These are phyloP conservation scores for Wallacemonas sp. DNA, from an alignment of 208 protist genomes.

Conservation along the genomic window DNA sequence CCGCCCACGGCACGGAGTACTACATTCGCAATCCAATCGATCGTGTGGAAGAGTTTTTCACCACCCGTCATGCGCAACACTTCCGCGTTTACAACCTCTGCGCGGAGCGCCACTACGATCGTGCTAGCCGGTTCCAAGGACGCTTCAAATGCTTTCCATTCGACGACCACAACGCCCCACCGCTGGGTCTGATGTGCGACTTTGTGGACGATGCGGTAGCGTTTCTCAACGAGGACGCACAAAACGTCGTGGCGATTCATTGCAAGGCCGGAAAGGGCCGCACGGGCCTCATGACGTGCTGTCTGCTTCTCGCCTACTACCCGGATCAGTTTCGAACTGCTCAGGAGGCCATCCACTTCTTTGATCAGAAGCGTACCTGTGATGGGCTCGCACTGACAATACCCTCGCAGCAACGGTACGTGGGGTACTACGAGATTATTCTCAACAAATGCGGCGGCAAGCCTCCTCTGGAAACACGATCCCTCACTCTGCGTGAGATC, in stretches of 20 bases:
- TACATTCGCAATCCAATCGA: slow-evolving; percentile 94
- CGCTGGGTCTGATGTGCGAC: slow-evolving; percentile 74
- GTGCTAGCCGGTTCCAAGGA: slow-evolving; percentile 41
- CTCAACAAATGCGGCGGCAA: slow-evolving; percentile 20
- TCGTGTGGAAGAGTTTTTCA: slow-evolving; percentile 92
- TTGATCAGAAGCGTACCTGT: slow-evolving; percentile 50
- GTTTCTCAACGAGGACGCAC: slow-evolving; percentile 53
- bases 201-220: slow-evolving; percentile 58
- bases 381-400: slow-evolving; percentile 87
- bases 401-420: slow-evolving; percentile 67
- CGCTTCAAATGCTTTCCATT: slow-evolving; percentile 84
- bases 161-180: slow-evolving; percentile 94
- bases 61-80: slow-evolving; percentile 77
- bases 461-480: slow-evolving; percentile 2
- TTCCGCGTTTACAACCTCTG: slow-evolving; percentile 95
- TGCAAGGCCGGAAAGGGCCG: slow-evolving; percentile 97
- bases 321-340: slow-evolving; percentile 30
- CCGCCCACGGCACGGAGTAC: slow-evolving; percentile 80
- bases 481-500: slow-evolving; percentile 5
- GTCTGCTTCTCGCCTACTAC: slow-evolving; percentile 50
- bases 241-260: slow-evolving; percentile 92
- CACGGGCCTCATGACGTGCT: slow-evolving; percentile 95
- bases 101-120: slow-evolving; percentile 86
- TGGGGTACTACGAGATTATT: slow-evolving; percentile 37
- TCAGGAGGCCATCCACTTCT: slow-evolving; percentile 58